Base-by-base conservation (phyloP, 2,329 filamentous ascomycete genomes). In the Colletotrichum viniferum region DNA sequence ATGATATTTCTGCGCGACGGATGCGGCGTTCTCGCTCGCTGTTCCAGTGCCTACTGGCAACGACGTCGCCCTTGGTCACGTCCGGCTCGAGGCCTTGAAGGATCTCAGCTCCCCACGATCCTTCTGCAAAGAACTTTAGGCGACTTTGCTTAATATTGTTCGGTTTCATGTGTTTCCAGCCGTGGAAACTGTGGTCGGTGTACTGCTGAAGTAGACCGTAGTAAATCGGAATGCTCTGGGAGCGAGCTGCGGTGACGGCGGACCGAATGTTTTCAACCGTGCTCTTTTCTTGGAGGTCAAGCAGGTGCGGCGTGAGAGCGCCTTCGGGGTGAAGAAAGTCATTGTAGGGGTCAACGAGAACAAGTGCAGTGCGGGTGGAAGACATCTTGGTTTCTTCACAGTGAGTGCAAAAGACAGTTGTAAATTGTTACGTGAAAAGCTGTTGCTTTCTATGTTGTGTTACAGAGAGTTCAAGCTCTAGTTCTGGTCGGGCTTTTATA, bases 121-220 rank as follows among this genome's bases (percentile, higher is more conserved):
- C 55, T 18, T 58, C n/a, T n/a, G n/a, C n/a, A n/a, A n/a, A n/a
- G n/a, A n/a, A n/a, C n/a, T n/a, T n/a, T n/a, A n/a, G n/a, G n/a
- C n/a, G n/a, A n/a, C n/a, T n/a, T n/a, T n/a, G n/a, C n/a, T 28
- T 58, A 0, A 58, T 14, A 7, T 58, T 0, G 0, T 58, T 58
- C 0, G 24, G 24, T 26, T 24, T 58, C 55, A 58, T 58, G 5
- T 58, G 2, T 28, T 28, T 58, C 55, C 55, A 58, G 0, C 21
- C 55, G 0, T 0, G 21, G 0, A 58, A 58, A 6, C 0, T 58
- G 55, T 58, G 21, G 0, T 58, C 55, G 2, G 0, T 58, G 55
- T 0, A 58, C 13, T 58, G 55, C 0, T 58, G 55, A 28, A 28
- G 55, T 0, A 58, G 0, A 0, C 55, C 14, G 14, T 58, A 58